Evolutionary conservation across 208 protist genomes (phyloP).

Genomic region (Wallacemonas collosoma): DNA sequence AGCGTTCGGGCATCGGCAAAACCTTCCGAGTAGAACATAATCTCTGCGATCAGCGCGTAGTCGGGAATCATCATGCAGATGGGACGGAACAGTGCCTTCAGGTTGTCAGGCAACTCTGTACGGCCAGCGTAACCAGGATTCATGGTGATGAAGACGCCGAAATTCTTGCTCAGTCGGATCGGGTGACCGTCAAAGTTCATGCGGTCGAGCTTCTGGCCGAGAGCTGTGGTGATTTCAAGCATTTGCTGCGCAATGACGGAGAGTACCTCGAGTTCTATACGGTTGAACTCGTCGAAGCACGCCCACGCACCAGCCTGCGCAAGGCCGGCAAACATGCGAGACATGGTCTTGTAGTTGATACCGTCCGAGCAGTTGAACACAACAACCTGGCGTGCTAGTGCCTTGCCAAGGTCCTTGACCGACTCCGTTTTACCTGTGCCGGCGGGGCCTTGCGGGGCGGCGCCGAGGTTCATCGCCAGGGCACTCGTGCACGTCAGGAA

Average conservation of each 20-base stretch:
- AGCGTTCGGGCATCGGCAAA: conserved; percentile 94
- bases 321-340: conserved; percentile 96
- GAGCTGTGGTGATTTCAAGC: conserved; percentile 94
- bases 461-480: conserved; percentile 94
- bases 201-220: conserved; percentile 70
- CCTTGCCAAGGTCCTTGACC: conserved; percentile 95
- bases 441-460: conserved; percentile 94
- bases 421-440: conserved; percentile 98
- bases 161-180: conserved; percentile 92
- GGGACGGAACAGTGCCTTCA: conserved; percentile 97
- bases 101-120: conserved; percentile 97
- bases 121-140: conserved; percentile 98
- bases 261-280: conserved; percentile 97
- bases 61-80: conserved; percentile 98
- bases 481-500: conserved; percentile 95
- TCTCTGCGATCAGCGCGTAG: conserved; percentile 96
- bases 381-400: conserved; percentile 90
- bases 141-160: conserved; percentile 98
- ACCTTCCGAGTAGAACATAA: conserved; percentile 98
- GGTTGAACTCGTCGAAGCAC: conserved; percentile 98
- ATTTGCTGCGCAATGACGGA: conserved; percentile 97
- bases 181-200: conserved; percentile 95
- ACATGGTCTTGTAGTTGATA: conserved; percentile 97
- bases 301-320: conserved; percentile 95
- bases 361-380: conserved; percentile 98